Evolutionary conservation across 1,284 basidiomycete species (phyloP).

Genomic region (Apiotrichum akiyoshidainum): DNA sequence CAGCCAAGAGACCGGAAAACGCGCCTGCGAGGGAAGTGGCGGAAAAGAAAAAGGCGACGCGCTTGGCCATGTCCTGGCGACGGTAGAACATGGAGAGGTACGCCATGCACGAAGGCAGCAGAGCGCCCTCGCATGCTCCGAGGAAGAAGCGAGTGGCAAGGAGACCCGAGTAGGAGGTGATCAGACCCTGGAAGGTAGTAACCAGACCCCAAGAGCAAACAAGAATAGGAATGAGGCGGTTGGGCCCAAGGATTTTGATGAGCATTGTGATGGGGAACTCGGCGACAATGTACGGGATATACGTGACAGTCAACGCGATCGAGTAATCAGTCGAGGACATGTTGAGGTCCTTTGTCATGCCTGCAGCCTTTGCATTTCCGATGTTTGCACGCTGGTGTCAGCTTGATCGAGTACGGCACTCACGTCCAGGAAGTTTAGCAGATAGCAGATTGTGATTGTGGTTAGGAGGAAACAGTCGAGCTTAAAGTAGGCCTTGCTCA

Average conservation of each 20-base stretch:
- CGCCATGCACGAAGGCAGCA: constrained; percentile 55
- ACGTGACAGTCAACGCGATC: constrained; percentile 33
- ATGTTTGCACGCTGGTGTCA: constrained; percentile 50
- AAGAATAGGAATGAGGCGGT: constrained; percentile 55
- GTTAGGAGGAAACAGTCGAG: constrained; percentile 31
- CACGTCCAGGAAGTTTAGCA: constrained; percentile 54
- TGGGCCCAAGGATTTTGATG: constrained; percentile 29
- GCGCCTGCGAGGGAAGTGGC: constrained; percentile 54
- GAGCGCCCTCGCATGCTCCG: constrained; percentile 64
- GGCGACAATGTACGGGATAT: constrained; percentile 36
- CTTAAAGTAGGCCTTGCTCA: constrained; percentile 22
- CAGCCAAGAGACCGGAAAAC: constrained; percentile 53
- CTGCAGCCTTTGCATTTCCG: constrained; percentile 59
- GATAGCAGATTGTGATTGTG: constrained; percentile 28
- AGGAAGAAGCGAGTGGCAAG: constrained; percentile 62
- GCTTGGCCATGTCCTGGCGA: constrained; percentile 55
- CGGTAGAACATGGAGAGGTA: constrained; percentile 56
- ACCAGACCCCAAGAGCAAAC: constrained; percentile 59
- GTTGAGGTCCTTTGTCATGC: constrained; percentile 52
- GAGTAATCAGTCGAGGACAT: constrained; percentile 31
- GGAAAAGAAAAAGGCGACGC: constrained; percentile 56
- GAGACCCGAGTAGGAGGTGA: constrained; percentile 57
- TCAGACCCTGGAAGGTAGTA: constrained; percentile 46
- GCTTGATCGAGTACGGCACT: background rate
- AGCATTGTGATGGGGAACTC: constrained; percentile 33